Base-by-base conservation (phyloP, 768 basidiomycete genomes). In the Termitomyces sp. region DNA sequence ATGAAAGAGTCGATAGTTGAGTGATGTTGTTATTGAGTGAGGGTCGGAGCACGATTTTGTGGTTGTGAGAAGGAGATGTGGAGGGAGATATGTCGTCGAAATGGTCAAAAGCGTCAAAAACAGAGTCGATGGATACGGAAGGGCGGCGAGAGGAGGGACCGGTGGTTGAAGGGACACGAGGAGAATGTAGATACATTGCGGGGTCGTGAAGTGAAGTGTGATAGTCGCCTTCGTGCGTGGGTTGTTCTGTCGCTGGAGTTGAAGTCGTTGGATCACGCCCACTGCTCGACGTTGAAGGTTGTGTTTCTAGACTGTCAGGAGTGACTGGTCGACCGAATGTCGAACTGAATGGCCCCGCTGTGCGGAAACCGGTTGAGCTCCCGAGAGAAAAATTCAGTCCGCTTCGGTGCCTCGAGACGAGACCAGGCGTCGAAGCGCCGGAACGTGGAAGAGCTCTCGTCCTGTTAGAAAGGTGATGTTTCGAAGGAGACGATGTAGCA, bases 1-100 rank as follows among this genome's bases (percentile, higher is more conserved):
- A 80, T 19, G 84, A 86, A 46, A 99, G 82, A 3, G 89, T 91
- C 17, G 91, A 87, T 10, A 98, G 75, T 60, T 96, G 91, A 54
- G 89, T 91, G 21, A 96, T 78, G 5, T 87, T 85, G 60, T 86
- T 85, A 71, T 84, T 73, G n/a, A 80, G 68, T 0, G 79, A 73
- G 0, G 88, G 86, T 14, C 83, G 81, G 50, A 91, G 78, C 17
- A 84, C 68, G 61, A 87, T 86, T 59, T 81, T 81, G 21, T 82
- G 79, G 43, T 78, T 74, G 41, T 71, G 67, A 30, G 66, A 64
- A 40, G 63, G 67, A 19, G 64, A 62, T 11, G 54, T 58, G 48
- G 62, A 64, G 58, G 58, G 54, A 33, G 53, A 60, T 58, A 61
- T 57, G 58, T 62, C 51, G 64, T 64, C 26, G 57, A 63, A 30